These are phyloP conservation scores for Xylaria cubensis DNA, from an alignment of 495 filamentous ascomycete genomes.

Conservation along the genomic window DNA sequence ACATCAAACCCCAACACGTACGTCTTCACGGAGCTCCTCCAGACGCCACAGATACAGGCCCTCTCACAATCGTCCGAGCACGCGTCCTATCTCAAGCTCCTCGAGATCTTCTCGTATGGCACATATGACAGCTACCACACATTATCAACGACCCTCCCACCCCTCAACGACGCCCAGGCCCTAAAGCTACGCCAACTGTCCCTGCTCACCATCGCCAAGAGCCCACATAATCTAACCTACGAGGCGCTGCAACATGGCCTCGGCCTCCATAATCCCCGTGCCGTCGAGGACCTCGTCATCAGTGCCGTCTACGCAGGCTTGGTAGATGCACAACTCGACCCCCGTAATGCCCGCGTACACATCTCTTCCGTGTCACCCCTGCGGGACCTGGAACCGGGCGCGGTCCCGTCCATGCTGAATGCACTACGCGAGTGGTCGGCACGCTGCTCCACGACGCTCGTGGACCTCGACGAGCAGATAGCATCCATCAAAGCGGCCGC, in stretches of 20 bases:
- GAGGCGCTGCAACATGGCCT: slow-evolving; percentile 68
- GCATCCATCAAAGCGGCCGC: slow-evolving; percentile 61
- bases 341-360: slow-evolving; percentile 70
- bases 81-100: slow-evolving; percentile 69
- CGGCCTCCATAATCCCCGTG: slow-evolving; percentile 67
- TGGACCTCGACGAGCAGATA: slow-evolving; percentile 77
- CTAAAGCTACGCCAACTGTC: slow-evolving; percentile 91
- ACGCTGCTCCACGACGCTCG: slow-evolving; percentile 77
- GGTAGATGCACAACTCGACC: slow-evolving; percentile 81
- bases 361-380: slow-evolving; percentile 82
- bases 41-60: slow-evolving; percentile 79
- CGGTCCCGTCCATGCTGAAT: slow-evolving; percentile 68
- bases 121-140: slow-evolving; percentile 75
- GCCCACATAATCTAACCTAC: slow-evolving; percentile 73
- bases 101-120: slow-evolving; percentile 93
- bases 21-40: slow-evolving; percentile 92
- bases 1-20: slow-evolving; percentile 88
- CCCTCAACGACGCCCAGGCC: slow-evolving; percentile 72
- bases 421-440: slow-evolving; percentile 75
- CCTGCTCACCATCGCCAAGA: slow-evolving; percentile 74
- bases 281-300: slow-evolving; percentile 90
- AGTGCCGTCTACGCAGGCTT: slow-evolving; percentile 86
- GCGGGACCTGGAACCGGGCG: slow-evolving; percentile 78
- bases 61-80: slow-evolving; percentile 60
- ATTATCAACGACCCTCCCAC: slow-evolving; percentile 65